Conservation (phyloP, 768 basidiomycete genomes). For the Mycena amicta region DNA sequence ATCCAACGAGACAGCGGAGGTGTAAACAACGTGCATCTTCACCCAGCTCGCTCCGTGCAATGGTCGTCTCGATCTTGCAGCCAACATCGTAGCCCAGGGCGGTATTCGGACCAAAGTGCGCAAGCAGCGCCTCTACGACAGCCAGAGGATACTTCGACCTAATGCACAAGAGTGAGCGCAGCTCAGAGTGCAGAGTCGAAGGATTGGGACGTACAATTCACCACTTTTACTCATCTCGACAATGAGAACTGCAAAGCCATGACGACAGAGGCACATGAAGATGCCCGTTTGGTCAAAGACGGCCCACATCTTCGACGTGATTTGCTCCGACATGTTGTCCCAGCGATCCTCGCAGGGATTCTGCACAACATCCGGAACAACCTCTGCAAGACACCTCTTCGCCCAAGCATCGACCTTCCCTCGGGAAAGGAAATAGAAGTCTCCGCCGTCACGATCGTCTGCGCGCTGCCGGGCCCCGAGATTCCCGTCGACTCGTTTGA, state of each 20-base stretch:
- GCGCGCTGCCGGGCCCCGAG: neutral
- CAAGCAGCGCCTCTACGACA: neutral
- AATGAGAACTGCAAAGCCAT: constrained; percentile 31
- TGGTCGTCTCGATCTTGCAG: constrained; percentile 17
- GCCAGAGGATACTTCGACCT: constrained; percentile 20
- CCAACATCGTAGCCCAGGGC: constrained; percentile 18
- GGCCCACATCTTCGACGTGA: constrained; percentile 10
- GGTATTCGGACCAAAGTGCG: constrained; percentile 1
- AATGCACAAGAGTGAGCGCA: neutral
- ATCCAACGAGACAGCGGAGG: too few relatives aligned
- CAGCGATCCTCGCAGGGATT: constrained; percentile 20
- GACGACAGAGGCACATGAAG: too few relatives aligned
- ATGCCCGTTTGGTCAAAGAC: constrained; percentile 22
- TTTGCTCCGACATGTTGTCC: constrained; percentile 18
- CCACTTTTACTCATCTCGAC: constrained; percentile 39
- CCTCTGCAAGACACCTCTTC: neutral
- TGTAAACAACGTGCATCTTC: too few relatives aligned
- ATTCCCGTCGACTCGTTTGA: constrained; percentile 23
- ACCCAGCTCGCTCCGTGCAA: too few relatives aligned
- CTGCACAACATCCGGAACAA: neutral
- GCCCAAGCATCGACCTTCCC: constrained; percentile 19
- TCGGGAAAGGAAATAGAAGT: constrained; percentile 10
- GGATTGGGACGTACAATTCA: constrained; percentile 34
- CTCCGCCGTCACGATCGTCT: constrained; percentile 5
- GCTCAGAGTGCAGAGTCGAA: too few relatives aligned